Evolutionary conservation across 2,329 filamentous ascomycete genomes (phyloP).

Genomic region (Fusarium secorum): DNA sequence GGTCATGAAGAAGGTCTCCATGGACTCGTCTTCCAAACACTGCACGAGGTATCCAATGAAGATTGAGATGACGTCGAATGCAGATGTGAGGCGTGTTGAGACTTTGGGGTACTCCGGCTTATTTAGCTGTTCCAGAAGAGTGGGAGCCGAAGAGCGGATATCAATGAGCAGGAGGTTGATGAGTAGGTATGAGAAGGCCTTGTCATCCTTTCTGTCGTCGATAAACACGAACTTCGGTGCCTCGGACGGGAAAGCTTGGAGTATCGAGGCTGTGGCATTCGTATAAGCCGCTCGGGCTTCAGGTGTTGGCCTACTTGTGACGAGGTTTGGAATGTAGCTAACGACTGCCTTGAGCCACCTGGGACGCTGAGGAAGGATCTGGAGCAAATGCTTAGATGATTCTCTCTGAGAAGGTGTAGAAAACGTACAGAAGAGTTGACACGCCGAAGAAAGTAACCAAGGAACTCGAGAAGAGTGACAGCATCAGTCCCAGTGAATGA

Average conservation of each 20-base stretch:
- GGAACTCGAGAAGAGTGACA: conserved; percentile 65
- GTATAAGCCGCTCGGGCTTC: conserved; percentile 66
- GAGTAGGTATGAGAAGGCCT: conserved; percentile 68
- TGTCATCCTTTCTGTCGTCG: conserved; percentile 52
- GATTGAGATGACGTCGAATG: conserved; percentile 68
- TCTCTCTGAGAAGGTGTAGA: not conserved
- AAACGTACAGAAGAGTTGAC: conserved; percentile 57
- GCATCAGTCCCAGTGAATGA: conserved; percentile 67
- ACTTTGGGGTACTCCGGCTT: conserved; percentile 58
- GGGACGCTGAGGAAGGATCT: conserved; percentile 60
- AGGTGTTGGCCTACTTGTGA: conserved; percentile 62
- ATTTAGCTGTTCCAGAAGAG: conserved; percentile 66
- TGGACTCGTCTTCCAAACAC: conserved; percentile 58
- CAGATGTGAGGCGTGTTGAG: conserved; percentile 64
- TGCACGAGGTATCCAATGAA: conserved; percentile 67
- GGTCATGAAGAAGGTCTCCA: conserved; percentile 55
- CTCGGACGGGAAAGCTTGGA: conserved; percentile 61
- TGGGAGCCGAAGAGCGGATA: conserved; percentile 68
- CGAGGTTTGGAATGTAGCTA: conserved; percentile 60
- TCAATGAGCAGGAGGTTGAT: conserved; percentile 72
- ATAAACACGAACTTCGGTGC: conserved; percentile 62
- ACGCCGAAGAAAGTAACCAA: conserved; percentile 61
- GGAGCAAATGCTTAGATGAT: conserved; percentile 9
- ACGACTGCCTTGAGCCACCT: conserved; percentile 61
- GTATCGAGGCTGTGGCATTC: conserved; percentile 63